Evolutionary conservation across 208 protist species (phyloP).

Genomic region (Borovskyia barvae): DNA sequence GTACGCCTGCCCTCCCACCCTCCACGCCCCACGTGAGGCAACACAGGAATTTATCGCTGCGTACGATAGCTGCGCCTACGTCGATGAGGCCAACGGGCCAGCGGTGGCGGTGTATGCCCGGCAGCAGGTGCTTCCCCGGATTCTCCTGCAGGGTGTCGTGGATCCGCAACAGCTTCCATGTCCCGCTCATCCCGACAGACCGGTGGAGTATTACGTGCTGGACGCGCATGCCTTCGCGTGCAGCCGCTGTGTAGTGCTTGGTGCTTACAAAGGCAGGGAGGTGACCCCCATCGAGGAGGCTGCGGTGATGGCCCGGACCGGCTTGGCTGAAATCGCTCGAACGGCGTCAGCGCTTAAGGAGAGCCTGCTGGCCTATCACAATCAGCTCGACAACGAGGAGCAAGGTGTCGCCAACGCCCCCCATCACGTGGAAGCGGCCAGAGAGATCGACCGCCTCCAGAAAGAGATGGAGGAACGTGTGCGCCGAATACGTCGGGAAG

Average conservation of each 20-base stretch:
- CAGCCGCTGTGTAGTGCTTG: conserved; percentile 70
- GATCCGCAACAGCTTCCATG: conserved; percentile 57
- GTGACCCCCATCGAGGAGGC: conserved; percentile 63
- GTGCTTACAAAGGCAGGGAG: conserved; percentile 46
- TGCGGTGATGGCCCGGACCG: conserved; percentile 42
- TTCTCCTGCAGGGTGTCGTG: conserved; percentile 60
- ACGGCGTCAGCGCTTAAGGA: conserved; percentile 36
- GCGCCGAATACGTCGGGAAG: conserved; percentile 21
- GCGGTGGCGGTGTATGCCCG: conserved; percentile 49
- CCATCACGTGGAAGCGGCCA: conserved; percentile 43
- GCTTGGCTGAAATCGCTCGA: conserved; percentile 44
- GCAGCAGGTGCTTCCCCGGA: conserved; percentile 60
- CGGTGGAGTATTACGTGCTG: conserved; percentile 76
- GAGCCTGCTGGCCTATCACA: conserved; percentile 43
- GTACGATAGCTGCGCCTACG: conserved; percentile 63
- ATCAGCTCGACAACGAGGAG: conserved; percentile 42
- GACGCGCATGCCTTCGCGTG: conserved; percentile 60
- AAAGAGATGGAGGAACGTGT: conserved; percentile 62
- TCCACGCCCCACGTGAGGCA: conserved; percentile 24
- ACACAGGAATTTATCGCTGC: conserved; percentile 27
- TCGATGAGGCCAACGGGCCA: conserved; percentile 31
- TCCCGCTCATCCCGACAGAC: conserved; percentile 48
- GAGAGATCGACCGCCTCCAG: conserved; percentile 56
- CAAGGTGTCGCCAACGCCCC: conserved; percentile 35
- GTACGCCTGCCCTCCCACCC: conserved; percentile 19